These are phyloP conservation scores for Fraxinus nigra DNA, from an alignment of 305 asterid species.

Conservation along the genomic window DNA sequence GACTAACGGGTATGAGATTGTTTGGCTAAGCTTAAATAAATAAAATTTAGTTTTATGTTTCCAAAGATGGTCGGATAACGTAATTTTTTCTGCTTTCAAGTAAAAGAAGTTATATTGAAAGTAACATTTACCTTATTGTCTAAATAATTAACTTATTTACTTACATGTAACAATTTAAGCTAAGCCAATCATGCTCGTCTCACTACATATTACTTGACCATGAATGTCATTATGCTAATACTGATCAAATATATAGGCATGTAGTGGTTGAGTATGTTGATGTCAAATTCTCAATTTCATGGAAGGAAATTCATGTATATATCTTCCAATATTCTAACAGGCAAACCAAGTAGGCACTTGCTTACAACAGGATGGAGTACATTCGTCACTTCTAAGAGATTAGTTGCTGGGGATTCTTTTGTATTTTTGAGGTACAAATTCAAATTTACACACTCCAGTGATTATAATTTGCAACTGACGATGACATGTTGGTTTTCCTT, in stretches of 20 bases:
- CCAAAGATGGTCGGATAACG: not conserved
- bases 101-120: not conserved
- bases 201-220: not conserved
- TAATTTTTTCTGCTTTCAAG: not conserved
- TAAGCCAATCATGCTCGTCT: not conserved
- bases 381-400: constrained; percentile 81
- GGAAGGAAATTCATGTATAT: constrained; percentile 5
- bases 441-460: not conserved
- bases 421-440: constrained; percentile 72
- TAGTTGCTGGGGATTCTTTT: constrained; percentile 92
- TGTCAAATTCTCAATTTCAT: not conserved
- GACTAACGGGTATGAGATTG: not conserved
- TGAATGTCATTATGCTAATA: not conserved
- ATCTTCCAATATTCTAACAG: constrained; percentile 34
- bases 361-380: constrained; percentile 99
- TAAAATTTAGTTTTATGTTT: not conserved
- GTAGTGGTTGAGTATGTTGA: not conserved
- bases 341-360: constrained; percentile 96
- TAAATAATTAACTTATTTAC: not conserved
- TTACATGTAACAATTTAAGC: not conserved
- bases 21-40: not conserved
- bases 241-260: constrained; percentile 1
- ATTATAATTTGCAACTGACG: not conserved
- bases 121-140: not conserved
- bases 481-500: not conserved